Evolutionary conservation across 495 filamentous ascomycete genomes (phyloP).

Genomic region (Daldinia vernicosa): DNA sequence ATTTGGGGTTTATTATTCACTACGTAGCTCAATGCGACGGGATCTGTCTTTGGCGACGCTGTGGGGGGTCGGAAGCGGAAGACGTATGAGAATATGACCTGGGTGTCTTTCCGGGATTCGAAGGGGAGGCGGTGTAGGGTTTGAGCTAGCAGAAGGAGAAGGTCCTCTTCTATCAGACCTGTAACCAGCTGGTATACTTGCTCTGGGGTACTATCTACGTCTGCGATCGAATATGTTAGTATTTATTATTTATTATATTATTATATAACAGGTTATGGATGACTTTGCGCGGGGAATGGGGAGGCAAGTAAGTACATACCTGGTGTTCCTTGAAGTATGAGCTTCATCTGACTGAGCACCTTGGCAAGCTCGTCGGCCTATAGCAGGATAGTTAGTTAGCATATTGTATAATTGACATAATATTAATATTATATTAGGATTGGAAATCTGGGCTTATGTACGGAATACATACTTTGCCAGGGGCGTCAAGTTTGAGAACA

Average conservation of each 20-base stretch:
- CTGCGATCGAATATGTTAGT: conserved; percentile 56
- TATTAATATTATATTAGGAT: not conserved
- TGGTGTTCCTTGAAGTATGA: conserved; percentile 83
- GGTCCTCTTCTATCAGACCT: conserved; percentile 83
- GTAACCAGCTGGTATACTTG: conserved; percentile 82
- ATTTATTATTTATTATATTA: no score
- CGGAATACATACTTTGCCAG: conserved; percentile 61
- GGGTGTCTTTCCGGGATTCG: conserved; percentile 89
- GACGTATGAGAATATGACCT: conserved; percentile 88
- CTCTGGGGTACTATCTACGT: conserved; percentile 84
- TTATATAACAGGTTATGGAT: not conserved
- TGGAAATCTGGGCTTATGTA: conserved; percentile 32
- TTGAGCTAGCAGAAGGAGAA: conserved; percentile 81
- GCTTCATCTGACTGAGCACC: conserved; percentile 81
- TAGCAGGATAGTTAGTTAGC: conserved; percentile 4
- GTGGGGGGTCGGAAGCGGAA: conserved; percentile 79
- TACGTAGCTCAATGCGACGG: conserved; percentile 84
- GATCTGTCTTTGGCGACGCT: conserved; percentile 67
- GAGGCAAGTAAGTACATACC: conserved; percentile 65
- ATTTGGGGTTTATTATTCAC: conserved; percentile 86
- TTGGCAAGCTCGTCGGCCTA: conserved; percentile 78
- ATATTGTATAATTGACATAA: not conserved
- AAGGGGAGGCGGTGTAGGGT: conserved; percentile 87
- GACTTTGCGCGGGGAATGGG: not conserved
- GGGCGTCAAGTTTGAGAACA: conserved; percentile 63